These are phyloP conservation scores for Eudorina sp. DNA, from an alignment of 139 green algal species.

Conservation along the genomic window DNA sequence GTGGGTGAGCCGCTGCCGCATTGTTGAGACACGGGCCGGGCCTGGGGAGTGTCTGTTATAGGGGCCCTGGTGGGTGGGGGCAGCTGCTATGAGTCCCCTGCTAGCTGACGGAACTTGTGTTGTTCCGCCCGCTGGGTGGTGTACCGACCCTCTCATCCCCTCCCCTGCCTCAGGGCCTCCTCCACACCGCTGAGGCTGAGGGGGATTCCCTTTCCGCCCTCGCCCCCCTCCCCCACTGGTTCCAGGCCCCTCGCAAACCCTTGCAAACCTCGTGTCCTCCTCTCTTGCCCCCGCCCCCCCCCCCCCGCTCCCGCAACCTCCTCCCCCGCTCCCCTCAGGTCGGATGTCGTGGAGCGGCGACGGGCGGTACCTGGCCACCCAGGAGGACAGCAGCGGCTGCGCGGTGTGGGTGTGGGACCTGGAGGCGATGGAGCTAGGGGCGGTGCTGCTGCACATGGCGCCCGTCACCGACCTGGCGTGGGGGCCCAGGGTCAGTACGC, in stretches of 20 bases:
- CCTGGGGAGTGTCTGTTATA: no score
- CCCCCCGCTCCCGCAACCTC: background rate
- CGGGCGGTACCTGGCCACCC: slow-evolving; percentile 79
- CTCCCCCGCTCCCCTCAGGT: slow-evolving; percentile 20
- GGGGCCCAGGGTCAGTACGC: slow-evolving; percentile 59
- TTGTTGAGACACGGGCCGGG: background rate
- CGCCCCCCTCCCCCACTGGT: background rate
- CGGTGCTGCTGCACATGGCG: slow-evolving; percentile 78
- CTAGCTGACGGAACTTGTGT: no score
- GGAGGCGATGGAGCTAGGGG: slow-evolving; percentile 66
- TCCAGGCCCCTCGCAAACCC: background rate
- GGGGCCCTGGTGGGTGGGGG: no score
- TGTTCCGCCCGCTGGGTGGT: no score
- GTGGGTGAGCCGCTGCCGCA: slow-evolving; percentile 62
- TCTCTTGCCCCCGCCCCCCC: background rate
- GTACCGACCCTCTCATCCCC: no score
- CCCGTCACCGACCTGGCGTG: slow-evolving; percentile 70
- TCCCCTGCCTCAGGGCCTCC: no score
- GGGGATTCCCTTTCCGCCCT: no score
- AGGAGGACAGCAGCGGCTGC: slow-evolving; percentile 80
- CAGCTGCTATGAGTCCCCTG: no score
- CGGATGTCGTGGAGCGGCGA: slow-evolving; percentile 73
- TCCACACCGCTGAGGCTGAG: no score
- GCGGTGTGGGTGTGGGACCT: slow-evolving; percentile 90
- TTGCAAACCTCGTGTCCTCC: background rate